Evolutionary conservation across 495 filamentous ascomycete genomes (phyloP).

Genomic region (Barbatosphaeria neglecta): DNA sequence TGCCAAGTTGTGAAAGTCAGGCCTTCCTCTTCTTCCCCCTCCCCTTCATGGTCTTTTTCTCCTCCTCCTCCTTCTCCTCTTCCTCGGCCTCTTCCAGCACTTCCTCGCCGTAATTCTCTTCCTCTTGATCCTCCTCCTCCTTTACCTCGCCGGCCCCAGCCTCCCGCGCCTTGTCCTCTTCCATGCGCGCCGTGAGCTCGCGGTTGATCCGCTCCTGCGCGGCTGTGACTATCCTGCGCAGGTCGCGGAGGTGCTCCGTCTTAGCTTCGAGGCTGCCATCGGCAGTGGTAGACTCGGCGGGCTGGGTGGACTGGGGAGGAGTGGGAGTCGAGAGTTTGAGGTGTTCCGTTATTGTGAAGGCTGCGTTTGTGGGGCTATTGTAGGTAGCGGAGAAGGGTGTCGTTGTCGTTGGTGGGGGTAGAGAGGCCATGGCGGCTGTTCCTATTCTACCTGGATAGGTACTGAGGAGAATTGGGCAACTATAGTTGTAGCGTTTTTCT

Average conservation of each 20-base stretch:
- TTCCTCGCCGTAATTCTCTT: conserved; percentile 82
- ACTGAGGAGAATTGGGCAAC: too few species aligned
- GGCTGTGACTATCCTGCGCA: conserved; percentile 47
- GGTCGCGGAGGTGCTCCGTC: conserved; percentile 51
- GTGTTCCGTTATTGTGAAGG: conserved; percentile 19
- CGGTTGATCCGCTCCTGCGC: conserved; percentile 69
- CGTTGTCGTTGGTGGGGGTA: neutral
- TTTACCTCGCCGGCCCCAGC: conserved; percentile 14
- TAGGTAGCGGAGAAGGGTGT: conserved; percentile 43
- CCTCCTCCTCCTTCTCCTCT: neutral
- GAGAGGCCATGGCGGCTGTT: conserved; percentile 6
- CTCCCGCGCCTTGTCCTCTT: conserved; percentile 58
- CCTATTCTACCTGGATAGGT: neutral
- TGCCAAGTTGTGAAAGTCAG: too few species aligned
- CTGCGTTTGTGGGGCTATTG: conserved; percentile 39
- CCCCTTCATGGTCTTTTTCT: too few species aligned
- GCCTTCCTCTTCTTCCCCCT: too few species aligned
- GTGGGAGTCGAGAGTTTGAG: conserved; percentile 8
- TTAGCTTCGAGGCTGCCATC: conserved; percentile 37
- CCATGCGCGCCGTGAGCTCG: conserved; percentile 80
- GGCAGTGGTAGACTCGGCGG: too few species aligned
- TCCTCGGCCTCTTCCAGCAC: conserved; percentile 39
- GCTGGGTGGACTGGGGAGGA: conserved; percentile 25
- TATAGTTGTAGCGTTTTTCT: too few species aligned
- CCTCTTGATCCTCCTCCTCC: conserved; percentile 70